Conservation (phyloP, 768 basidiomycete species). For the Brasilioporus rufonigricans region DNA sequence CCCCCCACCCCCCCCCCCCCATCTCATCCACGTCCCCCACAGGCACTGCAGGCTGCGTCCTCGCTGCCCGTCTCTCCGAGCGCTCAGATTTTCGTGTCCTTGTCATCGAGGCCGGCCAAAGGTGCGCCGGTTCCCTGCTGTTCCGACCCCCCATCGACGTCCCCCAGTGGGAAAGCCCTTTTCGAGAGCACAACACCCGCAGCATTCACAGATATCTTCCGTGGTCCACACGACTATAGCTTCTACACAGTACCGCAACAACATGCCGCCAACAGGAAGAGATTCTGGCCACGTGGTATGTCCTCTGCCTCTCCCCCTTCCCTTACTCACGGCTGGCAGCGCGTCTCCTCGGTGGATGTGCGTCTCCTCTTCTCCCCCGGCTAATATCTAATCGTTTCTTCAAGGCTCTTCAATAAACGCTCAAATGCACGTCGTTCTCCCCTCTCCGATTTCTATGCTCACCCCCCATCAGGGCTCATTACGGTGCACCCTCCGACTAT, state of each 20-base stretch:
- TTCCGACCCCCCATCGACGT: background rate
- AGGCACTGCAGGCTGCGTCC: conserved; percentile 46
- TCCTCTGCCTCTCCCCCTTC: background rate
- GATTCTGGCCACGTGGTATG: conserved; percentile 68
- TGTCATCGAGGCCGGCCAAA: conserved; percentile 40
- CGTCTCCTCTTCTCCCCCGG: conserved; percentile 24
- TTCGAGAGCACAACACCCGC: conserved; percentile 43
- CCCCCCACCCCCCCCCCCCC: no score
- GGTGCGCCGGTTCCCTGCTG: conserved; percentile 35
- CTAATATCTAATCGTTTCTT: background rate
- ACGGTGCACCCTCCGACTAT: conserved; percentile 65
- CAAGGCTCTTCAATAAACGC: conserved; percentile 67
- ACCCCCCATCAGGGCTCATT: conserved; percentile 42
- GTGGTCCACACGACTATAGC: conserved; percentile 47
- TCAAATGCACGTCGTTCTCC: conserved; percentile 33
- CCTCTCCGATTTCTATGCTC: background rate
- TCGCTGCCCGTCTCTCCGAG: conserved; percentile 45
- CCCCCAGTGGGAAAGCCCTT: conserved; percentile 43
- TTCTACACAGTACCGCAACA: conserved; percentile 57
- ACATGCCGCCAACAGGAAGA: conserved; percentile 43
- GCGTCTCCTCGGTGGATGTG: conserved; percentile 73
- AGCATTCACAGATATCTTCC: conserved; percentile 42
- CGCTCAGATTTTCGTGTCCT: conserved; percentile 35
- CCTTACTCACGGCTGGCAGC: conserved; percentile 35
- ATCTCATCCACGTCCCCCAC: background rate